phyloP scores from a whole-genome alignment of 2,329 filamentous ascomycete species.

The Sphaerostilbella broomeana region DNA sequence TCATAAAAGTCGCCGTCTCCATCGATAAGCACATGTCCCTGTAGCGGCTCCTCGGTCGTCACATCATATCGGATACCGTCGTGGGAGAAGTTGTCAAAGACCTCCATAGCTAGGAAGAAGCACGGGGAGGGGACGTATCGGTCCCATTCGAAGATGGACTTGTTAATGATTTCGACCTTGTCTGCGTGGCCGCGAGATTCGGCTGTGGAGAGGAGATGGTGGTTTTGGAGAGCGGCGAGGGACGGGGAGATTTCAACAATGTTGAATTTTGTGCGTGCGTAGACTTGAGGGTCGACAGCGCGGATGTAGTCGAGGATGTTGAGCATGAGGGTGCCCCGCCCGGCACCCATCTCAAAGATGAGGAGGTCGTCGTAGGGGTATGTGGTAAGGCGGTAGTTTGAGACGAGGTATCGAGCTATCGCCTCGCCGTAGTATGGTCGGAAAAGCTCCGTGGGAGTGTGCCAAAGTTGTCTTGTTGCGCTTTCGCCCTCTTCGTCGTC shows the following conservation, averaged over 20 bases:
- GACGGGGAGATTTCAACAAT: slow-evolving; percentile 91
- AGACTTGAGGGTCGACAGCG: slow-evolving; percentile 81
- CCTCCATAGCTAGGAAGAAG: slow-evolving; percentile 96
- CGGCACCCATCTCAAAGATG: slow-evolving; percentile 98
- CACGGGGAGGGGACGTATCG: slow-evolving; percentile 83
- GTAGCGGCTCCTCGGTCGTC: slow-evolving; percentile 71
- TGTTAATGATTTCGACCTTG: slow-evolving; percentile 91
- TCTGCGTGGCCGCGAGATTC: slow-evolving; percentile 67
- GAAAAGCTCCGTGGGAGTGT: slow-evolving; percentile 96
- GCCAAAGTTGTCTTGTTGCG: slow-evolving; percentile 85
- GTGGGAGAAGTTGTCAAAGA: slow-evolving; percentile 98
- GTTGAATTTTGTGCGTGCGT: slow-evolving; percentile 85
- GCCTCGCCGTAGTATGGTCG: slow-evolving; percentile 95
- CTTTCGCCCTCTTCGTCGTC: slow-evolving; percentile 62
- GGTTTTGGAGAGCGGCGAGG: slow-evolving; percentile 70
- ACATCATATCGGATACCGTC: slow-evolving; percentile 89
- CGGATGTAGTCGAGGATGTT: slow-evolving; percentile 97
- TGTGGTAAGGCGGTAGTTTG: slow-evolving; percentile 89
- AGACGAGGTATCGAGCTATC: slow-evolving; percentile 89
- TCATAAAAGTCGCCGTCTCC: slow-evolving; percentile 84
- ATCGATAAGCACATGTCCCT: slow-evolving; percentile 85
- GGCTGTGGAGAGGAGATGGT: slow-evolving; percentile 60
- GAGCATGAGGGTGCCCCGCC: slow-evolving; percentile 94
- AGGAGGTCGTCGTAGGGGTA: slow-evolving; percentile 96
- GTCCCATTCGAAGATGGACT: slow-evolving; percentile 91